Conservation (phyloP, 768 basidiomycete genomes). For the Leucocoprinus leucothites region DNA sequence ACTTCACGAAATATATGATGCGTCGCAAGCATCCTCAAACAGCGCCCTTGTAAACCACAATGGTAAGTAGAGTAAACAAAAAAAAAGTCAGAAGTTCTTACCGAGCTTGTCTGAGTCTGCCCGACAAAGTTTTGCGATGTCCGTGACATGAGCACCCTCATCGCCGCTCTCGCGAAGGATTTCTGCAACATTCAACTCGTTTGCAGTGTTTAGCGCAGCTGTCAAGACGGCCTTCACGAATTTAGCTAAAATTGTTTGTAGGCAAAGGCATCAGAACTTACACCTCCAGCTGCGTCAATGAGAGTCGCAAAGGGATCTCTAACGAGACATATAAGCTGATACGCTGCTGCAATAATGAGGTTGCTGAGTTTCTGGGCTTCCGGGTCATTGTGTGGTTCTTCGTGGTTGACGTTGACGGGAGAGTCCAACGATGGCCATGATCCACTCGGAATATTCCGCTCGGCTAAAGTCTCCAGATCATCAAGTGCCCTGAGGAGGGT, state of each 20-base stretch:
- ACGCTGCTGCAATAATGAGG: constrained; percentile 8
- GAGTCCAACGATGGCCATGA: constrained; percentile 3
- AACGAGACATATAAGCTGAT: constrained; percentile 8
- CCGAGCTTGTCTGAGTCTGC: constrained; percentile 9
- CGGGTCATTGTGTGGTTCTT: not conserved
- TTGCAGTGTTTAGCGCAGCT: constrained; percentile 8
- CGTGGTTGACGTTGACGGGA: not conserved
- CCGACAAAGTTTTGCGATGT: not conserved
- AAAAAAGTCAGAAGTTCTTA: not conserved
- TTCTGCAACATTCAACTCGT: constrained; percentile 10
- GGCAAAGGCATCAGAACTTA: not conserved
- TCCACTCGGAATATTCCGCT: constrained; percentile 1
- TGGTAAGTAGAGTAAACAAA: not conserved
- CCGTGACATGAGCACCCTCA: not conserved
- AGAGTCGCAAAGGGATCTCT: constrained; percentile 6
- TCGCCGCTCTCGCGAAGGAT: not conserved
- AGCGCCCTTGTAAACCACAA: constrained; percentile 16
- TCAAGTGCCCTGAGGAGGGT: constrained; percentile 1
- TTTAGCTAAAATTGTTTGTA: not conserved
- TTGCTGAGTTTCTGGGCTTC: constrained; percentile 6
- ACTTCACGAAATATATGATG: constrained; percentile 24
- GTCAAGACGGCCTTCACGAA: constrained; percentile 3
- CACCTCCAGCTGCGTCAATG: constrained; percentile 4
- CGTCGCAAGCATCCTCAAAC: constrained; percentile 22
- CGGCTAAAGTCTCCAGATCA: not conserved